Conservation (phyloP, 2,329 filamentous ascomycete species). For the Clarireedia hainanense region DNA sequence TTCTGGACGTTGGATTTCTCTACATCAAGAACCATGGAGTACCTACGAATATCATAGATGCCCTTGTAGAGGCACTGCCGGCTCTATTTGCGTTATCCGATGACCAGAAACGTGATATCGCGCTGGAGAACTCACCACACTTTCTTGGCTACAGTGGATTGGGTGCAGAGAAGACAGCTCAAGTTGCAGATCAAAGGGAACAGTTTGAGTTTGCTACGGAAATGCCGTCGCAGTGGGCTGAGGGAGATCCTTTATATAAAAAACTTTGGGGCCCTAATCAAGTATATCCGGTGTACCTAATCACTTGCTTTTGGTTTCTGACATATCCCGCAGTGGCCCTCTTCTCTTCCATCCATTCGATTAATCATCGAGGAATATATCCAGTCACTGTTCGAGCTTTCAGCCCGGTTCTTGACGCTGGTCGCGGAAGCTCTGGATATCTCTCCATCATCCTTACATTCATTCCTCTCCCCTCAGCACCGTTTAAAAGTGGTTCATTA, state of each 20-base stretch:
- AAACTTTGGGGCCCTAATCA: constrained; percentile 4
- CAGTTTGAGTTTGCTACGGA: constrained; percentile 8
- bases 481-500: constrained; percentile 5
- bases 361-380: neutral
- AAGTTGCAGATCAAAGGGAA: constrained; percentile 3
- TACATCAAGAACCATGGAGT: constrained; percentile 6
- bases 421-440: constrained; percentile 3
- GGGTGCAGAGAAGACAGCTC: constrained; percentile 3
- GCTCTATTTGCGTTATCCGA: neutral
- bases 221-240: neutral
- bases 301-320: neutral
- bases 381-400: neutral
- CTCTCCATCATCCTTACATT: neutral
- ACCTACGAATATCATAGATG: neutral
- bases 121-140: constrained; percentile 1
- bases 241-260: constrained; percentile 6
- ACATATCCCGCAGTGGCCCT: neutral
- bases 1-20: constrained; percentile 2
- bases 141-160: constrained; percentile 5
- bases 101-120: neutral
- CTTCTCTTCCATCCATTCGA: neutral
- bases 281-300: neutral
- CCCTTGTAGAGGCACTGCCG: neutral
- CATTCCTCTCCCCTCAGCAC: constrained; percentile 5
- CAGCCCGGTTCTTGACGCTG: neutral